Evolutionary conservation across 306 rosid genomes (phyloP).

Genomic region (Casuarina glauca): DNA sequence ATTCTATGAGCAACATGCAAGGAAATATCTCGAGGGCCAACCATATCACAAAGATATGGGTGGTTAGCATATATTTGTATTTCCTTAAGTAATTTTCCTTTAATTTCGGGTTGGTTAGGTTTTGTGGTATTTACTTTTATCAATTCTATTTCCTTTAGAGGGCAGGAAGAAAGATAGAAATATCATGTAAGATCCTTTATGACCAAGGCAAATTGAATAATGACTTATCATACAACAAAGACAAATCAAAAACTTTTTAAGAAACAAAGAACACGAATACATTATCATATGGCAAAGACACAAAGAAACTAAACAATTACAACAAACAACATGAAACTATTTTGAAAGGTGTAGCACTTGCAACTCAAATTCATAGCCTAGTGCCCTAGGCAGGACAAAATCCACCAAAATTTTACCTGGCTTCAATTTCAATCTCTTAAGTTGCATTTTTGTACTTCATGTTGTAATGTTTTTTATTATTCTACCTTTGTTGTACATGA

Average conservation of each 20-base stretch:
- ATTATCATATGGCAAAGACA: not conserved
- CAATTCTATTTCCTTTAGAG: no score
- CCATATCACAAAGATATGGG: no score
- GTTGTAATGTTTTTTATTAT: no score
- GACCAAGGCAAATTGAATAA: not conserved
- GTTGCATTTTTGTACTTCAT: no score
- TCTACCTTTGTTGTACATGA: no score
- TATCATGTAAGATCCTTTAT: not conserved
- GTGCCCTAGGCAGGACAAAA: not conserved
- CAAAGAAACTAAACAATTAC: not conserved
- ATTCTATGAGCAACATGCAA: no score
- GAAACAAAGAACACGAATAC: not conserved
- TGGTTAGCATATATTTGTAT: no score
- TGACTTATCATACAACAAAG: not conserved
- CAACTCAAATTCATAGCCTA: not conserved
- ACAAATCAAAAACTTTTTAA: not conserved
- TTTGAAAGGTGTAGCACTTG: not conserved
- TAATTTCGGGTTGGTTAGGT: no score
- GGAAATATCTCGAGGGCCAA: no score
- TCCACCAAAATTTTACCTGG: not conserved
- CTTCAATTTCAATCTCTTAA: not conserved
- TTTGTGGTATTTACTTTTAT: no score
- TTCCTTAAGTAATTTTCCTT: no score
- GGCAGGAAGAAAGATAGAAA: no score
- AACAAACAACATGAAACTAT: not conserved